These are phyloP conservation scores for Aurinia saxatilis DNA, from an alignment of 345 rosid species.

Conservation along the genomic window DNA sequence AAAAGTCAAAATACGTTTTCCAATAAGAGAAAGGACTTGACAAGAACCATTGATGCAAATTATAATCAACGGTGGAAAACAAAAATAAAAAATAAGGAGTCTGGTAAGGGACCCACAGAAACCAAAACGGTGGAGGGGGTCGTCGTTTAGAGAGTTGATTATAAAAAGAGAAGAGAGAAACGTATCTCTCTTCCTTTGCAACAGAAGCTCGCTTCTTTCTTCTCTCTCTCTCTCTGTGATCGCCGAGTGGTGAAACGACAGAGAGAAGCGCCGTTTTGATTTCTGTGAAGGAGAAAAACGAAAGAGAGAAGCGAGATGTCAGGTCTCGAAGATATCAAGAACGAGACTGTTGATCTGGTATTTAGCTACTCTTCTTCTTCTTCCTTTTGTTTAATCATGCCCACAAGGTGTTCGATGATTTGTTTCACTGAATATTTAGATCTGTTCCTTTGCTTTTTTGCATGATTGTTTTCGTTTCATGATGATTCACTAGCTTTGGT, in stretches of 20 bases:
- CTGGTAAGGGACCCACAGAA: conserved; percentile 21
- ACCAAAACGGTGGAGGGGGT: conserved; percentile 2
- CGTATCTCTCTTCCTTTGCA: conserved; percentile 17
- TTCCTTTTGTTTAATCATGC: not conserved
- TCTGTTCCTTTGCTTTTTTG: conserved; percentile 17
- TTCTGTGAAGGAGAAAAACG: not conserved
- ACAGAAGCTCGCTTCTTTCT: conserved; percentile 25
- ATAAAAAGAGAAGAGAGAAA: conserved; percentile 2
- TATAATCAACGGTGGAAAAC: conserved; percentile 22
- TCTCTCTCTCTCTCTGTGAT: conserved; percentile 14
- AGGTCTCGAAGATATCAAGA: conserved; percentile 60
- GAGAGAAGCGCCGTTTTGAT: conserved; percentile 25
- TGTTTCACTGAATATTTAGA: conserved; percentile 20
- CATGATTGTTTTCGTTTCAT: conserved; percentile 16
- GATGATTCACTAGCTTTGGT: no score
- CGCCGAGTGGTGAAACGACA: conserved; percentile 18
- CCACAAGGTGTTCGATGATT: conserved; percentile 27
- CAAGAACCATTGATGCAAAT: conserved; percentile 10
- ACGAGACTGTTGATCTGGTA: conserved; percentile 64
- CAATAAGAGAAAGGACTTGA: conserved; percentile 9
- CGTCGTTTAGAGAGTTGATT: conserved; percentile 16
- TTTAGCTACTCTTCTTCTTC: not conserved
- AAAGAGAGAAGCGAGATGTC: conserved; percentile 15
- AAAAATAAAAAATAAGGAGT: not conserved
- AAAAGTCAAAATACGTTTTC: conserved; percentile 26